Conservation (phyloP, 148 eudicot species). For the Heliosperma pusillum region DNA sequence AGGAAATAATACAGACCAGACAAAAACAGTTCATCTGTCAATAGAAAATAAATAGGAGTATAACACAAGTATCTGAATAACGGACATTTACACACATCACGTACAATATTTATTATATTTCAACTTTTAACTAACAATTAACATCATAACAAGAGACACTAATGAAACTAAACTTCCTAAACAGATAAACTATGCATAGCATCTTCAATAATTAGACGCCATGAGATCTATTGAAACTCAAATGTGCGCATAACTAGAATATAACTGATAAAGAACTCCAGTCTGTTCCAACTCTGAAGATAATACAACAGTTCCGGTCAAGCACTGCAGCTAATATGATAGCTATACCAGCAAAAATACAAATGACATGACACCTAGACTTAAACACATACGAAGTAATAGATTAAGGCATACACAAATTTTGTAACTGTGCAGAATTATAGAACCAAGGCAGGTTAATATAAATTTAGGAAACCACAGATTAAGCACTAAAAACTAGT, state of each 20-base stretch:
- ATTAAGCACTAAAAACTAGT: neutral
- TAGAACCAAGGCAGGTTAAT: neutral
- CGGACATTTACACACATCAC: neutral
- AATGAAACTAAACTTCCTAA: neutral
- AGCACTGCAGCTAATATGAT: neutral
- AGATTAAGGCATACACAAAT: neutral
- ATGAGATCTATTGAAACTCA: neutral
- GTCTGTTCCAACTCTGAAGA: neutral
- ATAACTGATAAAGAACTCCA: slow-evolving; percentile 5
- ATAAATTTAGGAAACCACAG: neutral
- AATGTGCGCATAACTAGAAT: neutral
- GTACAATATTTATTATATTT: neutral
- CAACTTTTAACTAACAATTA: neutral
- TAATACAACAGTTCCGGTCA: neutral
- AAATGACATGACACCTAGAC: neutral
- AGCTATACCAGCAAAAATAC: neutral
- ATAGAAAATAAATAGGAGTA: neutral
- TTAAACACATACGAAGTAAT: neutral
- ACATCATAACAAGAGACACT: neutral
- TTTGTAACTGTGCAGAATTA: neutral
- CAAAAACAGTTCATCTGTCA: neutral
- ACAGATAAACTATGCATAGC: neutral
- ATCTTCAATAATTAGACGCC: no score
- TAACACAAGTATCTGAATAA: neutral
- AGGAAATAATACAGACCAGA: neutral